phyloP scores from a whole-genome alignment of 108 stramenopile species.

The Nitzschia putrida region DNA sequence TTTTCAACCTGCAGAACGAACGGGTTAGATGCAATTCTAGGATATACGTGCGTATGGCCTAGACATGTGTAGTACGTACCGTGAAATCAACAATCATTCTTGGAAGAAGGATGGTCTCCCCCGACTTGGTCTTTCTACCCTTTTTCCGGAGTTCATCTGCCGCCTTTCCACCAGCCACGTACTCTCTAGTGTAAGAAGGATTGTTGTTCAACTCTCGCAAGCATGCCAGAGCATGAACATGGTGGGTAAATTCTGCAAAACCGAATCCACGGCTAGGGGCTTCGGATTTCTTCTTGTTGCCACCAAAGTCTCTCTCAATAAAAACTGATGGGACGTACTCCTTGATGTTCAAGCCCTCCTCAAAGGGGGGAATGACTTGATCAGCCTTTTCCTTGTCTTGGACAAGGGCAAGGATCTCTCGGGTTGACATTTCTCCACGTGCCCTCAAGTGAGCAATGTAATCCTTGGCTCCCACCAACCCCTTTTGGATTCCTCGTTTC shows the following conservation, averaged over 20 bases:
- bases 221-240: conserved; percentile 94
- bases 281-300: conserved; percentile 45
- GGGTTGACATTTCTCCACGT: conserved; percentile 63
- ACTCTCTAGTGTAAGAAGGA: conserved; percentile 74
- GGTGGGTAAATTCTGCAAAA: conserved; percentile 97
- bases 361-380: conserved; percentile 32
- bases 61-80: conserved; percentile 37
- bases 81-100: conserved; percentile 86
- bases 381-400: conserved; percentile 32
- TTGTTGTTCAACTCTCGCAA: conserved; percentile 97
- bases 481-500: conserved; percentile 66
- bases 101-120: conserved; percentile 52
- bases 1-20: conserved; percentile 63
- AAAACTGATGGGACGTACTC: conserved; percentile 82
- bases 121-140: conserved; percentile 33
- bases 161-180: conserved; percentile 67
- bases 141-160: conserved; percentile 51
- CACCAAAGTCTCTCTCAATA: conserved; percentile 73
- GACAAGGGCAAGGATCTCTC: conserved; percentile 66
- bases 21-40: neutral
- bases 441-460: conserved; percentile 80
- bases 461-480: conserved; percentile 78
- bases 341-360: conserved; percentile 71
- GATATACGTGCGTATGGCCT: neutral
- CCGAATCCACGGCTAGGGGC: conserved; percentile 92